Base-by-base conservation (phyloP, 2,329 filamentous ascomycete genomes). In the Xylariaceae sp. region DNA sequence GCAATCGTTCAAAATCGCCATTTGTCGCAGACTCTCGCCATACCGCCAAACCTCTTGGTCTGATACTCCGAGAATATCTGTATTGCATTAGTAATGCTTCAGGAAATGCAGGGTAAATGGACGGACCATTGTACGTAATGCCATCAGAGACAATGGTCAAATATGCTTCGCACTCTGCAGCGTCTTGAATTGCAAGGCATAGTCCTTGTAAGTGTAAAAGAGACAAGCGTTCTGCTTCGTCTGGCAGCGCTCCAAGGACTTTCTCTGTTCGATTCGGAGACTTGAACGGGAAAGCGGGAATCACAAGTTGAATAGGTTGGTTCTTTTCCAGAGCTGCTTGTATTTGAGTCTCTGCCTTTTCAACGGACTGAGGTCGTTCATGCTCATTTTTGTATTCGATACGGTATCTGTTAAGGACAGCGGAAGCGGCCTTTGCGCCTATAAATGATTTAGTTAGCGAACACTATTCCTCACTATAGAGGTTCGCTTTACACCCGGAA, bases 201-300 rank as follows among this genome's bases (percentile, higher is more conserved):
- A 57, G 53, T 5, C 55, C 55, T 18, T 57, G 50, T 17, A 57
- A 53, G 47, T 57, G 55, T 7, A 55, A 39, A 5, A 57, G 38
- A 10, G 55, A 57, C 16, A 57, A 42, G 11, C 55, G 42, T 51
- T 57, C 55, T 11, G 55, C 55, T 46, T 57, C 55, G 28, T 57
- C 55, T 11, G 55, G 55, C 12, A 57, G 42, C 9, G 52, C 43
- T 1, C 55, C 53, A 1, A 57, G 47, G n/a, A 57, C 55, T 31
- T 57, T 57, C 41, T 50, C 53, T 12, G 55, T 53, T 4, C 55
- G 55, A 34, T 57, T 57, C 5, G 55, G 55, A 31, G 55, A 57
- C 33, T 57, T 57, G 17, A 57, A 57, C 10, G 55, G 55, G 16
- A 57, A 57, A n/a, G 55, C 55, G 1, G 55, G 55, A 19, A 57